phyloP scores from a whole-genome alignment of 2,329 filamentous ascomycete species.

The Ceratocystiopsis minuta region DNA sequence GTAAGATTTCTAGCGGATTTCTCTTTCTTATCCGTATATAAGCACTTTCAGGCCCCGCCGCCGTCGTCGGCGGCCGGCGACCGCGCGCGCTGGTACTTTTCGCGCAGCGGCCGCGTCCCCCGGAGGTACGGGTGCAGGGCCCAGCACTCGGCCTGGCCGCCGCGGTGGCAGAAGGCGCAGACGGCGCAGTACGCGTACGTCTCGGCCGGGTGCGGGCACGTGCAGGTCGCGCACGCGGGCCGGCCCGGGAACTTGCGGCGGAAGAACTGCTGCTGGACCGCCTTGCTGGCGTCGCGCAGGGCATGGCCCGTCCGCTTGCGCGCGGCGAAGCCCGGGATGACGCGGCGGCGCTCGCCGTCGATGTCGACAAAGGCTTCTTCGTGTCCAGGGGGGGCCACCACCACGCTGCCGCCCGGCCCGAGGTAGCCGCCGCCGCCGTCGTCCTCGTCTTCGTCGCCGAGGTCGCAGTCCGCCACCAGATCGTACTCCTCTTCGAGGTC shows the following conservation, averaged over 20 bases:
- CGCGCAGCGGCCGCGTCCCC: background rate
- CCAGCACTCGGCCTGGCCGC: conserved; percentile 4
- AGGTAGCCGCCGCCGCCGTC: background rate
- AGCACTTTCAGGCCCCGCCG: too few relatives aligned
- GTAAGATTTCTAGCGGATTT: too few relatives aligned
- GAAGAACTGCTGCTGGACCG: background rate
- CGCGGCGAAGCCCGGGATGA: background rate
- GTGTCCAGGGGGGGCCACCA: background rate
- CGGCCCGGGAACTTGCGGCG: background rate
- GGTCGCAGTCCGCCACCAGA: too few relatives aligned
- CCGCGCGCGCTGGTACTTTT: too few relatives aligned
- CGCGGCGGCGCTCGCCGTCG: conserved; percentile 1
- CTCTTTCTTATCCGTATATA: too few relatives aligned
- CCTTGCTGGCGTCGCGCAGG: background rate
- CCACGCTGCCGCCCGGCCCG: background rate
- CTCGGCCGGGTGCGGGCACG: background rate
- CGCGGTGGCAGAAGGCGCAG: conserved; percentile 4
- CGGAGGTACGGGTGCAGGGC: conserved; percentile 2
- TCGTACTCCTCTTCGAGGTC: too few relatives aligned
- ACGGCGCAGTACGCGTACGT: conserved; percentile 1
- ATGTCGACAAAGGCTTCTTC: background rate
- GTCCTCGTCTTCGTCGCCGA: background rate
- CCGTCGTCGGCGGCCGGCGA: too few relatives aligned
- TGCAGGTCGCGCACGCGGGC: conserved; percentile 1
- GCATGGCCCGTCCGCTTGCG: background rate